Percentiles rank a stretch among this genome's conserved stretches.
These are phyloP conservation scores for Cordia subcordata DNA, from an alignment of 257 asterid genomes.

Conservation along the genomic window DNA sequence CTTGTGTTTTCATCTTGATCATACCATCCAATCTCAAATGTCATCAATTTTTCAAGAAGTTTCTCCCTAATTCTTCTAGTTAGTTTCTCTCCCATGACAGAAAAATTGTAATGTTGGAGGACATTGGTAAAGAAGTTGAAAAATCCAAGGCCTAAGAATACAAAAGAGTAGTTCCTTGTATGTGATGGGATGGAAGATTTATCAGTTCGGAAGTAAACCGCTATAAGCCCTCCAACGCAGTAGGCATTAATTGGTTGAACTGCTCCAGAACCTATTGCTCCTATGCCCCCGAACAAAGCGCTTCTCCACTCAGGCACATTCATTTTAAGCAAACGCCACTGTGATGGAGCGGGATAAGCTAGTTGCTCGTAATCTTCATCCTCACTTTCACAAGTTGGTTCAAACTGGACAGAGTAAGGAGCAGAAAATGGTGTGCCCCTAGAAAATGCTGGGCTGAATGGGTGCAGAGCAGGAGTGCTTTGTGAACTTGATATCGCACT, in stretches of 20 bases:
- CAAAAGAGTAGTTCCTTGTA: conserved; percentile 24
- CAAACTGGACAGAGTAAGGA: conserved; percentile 64
- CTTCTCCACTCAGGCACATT: conserved; percentile 70
- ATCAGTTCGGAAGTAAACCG: conserved; percentile 38
- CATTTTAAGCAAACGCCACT: conserved; percentile 47
- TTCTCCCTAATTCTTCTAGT: conserved; percentile 56
- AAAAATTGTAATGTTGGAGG: conserved; percentile 65
- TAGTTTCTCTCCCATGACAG: conserved; percentile 58
- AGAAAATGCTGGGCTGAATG: conserved; percentile 74
- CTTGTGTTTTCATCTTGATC: conserved; percentile 58
- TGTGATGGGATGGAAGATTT: conserved; percentile 35
- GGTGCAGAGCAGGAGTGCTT: conserved; percentile 50
- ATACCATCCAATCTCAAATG: conserved; percentile 71
- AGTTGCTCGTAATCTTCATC: conserved; percentile 26
- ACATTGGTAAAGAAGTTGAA: conserved; percentile 50
- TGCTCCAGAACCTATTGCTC: conserved; percentile 53
- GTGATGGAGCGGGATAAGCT: conserved; percentile 41
- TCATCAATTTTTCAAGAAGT: conserved; percentile 39
- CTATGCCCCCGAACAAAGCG: conserved; percentile 56
- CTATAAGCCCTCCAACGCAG: conserved; percentile 54
- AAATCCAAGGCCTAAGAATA: conserved; percentile 38
- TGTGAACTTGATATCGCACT: conserved; percentile 56
- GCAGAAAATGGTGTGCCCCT: conserved; percentile 43
- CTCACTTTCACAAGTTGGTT: conserved; percentile 45
- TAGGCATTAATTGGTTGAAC: conserved; percentile 63